Conservation (phyloP, 108 stramenopile genomes). For the Skeletonema costatum region DNA sequence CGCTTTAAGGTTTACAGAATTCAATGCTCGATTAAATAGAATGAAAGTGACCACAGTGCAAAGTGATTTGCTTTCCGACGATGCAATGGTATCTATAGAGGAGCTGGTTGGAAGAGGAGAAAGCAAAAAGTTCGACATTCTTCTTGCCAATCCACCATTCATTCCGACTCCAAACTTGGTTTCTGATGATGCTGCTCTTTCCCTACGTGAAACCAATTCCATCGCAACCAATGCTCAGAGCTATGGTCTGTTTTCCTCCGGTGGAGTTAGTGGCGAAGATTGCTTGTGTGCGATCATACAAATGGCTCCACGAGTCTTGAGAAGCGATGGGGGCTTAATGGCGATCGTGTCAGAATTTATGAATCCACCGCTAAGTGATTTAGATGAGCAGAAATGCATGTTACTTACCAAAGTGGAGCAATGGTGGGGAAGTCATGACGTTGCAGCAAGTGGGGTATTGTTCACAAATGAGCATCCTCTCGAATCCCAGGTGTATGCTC, state of each 20-base stretch:
- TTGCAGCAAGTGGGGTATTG: conserved; percentile 46
- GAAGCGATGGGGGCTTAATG: conserved; percentile 38
- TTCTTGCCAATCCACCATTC: conserved; percentile 90
- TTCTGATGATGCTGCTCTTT: conserved; percentile 26
- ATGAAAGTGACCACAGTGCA: conserved; percentile 24
- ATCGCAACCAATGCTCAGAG: conserved; percentile 14
- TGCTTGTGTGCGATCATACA: conserved; percentile 57
- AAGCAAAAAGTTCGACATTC: conserved; percentile 48
- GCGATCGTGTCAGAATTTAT: conserved; percentile 85
- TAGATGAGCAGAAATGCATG: neutral
- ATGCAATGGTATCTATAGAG: neutral
- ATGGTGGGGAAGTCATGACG: conserved; percentile 15
- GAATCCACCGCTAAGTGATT: conserved; percentile 39
- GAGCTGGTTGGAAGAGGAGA: neutral
- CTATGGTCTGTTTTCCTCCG: conserved; percentile 76
- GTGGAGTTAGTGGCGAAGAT: conserved; percentile 71
- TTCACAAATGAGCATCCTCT: conserved; percentile 74
- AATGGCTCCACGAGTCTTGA: conserved; percentile 40
- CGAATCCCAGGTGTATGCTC: conserved; percentile 49
- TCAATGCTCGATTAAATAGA: conserved; percentile 72
- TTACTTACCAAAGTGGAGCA: conserved; percentile 13
- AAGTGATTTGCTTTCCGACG: conserved; percentile 36
- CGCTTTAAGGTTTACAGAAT: conserved; percentile 61
- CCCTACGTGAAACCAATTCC: conserved; percentile 8
- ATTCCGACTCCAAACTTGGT: conserved; percentile 75